Base-by-base conservation (phyloP, 441 rosid species). In the Theobroma grandiflorum region DNA sequence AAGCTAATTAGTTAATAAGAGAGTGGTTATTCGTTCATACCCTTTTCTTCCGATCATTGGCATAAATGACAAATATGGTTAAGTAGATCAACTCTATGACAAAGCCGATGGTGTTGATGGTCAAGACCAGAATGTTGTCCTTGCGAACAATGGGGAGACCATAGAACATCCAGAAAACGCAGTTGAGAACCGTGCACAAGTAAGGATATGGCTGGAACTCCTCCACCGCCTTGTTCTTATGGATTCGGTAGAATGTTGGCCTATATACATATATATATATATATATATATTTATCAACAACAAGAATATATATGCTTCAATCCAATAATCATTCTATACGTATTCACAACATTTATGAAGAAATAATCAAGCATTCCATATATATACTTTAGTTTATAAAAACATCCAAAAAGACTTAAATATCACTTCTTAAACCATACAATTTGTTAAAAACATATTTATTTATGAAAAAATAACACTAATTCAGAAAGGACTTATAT, bases 91-190 rank as follows among this genome's bases (percentile, higher is more conserved):
- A 15, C 86, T 95, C 98, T 3, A 93, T 38, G 0, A 4, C 82
- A 0, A 95, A 88, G 0, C 99, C 98, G 9, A 85, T 8, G 0
- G 80, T 66, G 52, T 94, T 95, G 77, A 93, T 94, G 64, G 95
- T 91, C 82, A 84, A 55, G 0, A 95, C 97, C 0, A 95, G 93
- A 31, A 86, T n/a, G 85, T 91, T 94, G 57, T 94, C 92, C 0
- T 90, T 88, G 2, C 79, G 85, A 20, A 95, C 95, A 12, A 91
- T 6, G 1, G 99, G 99, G 11, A 93, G 77, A 4, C 99, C 98
- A 6, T 95, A 95, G 59, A 90, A 81, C 0, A 93, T 59, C 97
- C 97, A 95, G 3, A 89, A 50, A 89, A 79, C 43, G 75, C 99
- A 95, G 63, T 95, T 95, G 86, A 91, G 70, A 16, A 87, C 83